Conservation (phyloP, 164 flowering plant species). For the Pachysandra terminalis region DNA sequence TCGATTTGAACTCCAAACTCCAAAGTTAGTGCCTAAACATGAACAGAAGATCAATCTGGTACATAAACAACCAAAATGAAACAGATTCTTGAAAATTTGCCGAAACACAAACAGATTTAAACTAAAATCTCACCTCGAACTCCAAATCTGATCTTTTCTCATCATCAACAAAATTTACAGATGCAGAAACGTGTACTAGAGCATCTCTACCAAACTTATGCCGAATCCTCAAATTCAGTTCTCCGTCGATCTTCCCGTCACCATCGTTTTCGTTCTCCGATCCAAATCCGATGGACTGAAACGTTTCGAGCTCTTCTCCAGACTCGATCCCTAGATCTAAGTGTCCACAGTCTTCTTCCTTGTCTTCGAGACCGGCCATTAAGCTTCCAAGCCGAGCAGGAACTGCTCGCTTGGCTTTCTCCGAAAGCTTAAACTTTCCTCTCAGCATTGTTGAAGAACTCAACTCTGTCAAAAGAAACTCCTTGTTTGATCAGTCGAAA, state of each 20-base stretch:
- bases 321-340: conserved; percentile 23
- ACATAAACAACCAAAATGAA: neutral
- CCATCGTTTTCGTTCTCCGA: conserved; percentile 18
- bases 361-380: conserved; percentile 23
- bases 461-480: neutral
- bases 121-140: conserved; percentile 37
- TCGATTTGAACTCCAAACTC: neutral
- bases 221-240: conserved; percentile 10
- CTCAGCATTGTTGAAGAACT: conserved; percentile 24
- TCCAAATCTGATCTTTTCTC: conserved; percentile 58
- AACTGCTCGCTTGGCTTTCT: conserved; percentile 23
- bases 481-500: neutral
- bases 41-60: neutral
- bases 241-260: conserved; percentile 4
- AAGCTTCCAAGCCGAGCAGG: conserved; percentile 35
- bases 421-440: conserved; percentile 39
- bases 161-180: conserved; percentile 30
- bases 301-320: conserved; percentile 46
- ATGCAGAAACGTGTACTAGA: conserved; percentile 15
- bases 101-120: neutral
- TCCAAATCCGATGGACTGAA: conserved; percentile 27
- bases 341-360: conserved; percentile 21
- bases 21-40: neutral
- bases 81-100: neutral
- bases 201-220: conserved; percentile 17